phyloP scores from a whole-genome alignment of 2,329 filamentous ascomycete genomes.

The Xylaria sp. region DNA sequence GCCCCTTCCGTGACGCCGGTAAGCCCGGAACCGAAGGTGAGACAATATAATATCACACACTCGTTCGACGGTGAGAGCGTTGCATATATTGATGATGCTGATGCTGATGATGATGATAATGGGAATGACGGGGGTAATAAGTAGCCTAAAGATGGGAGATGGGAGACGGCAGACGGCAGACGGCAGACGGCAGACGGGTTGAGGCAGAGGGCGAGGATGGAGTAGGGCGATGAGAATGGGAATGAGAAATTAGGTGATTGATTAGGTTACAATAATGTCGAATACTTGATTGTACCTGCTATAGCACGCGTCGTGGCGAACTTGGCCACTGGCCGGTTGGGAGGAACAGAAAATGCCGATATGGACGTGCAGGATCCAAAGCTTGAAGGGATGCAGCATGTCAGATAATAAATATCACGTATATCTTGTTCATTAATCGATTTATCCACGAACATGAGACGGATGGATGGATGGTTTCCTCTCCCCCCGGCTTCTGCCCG shows the following conservation, averaged over 20 bases:
- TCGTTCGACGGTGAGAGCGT: neutral
- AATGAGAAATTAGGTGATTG: neutral
- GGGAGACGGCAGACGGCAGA: neutral
- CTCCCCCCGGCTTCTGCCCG: neutral
- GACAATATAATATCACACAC: constrained; percentile 6
- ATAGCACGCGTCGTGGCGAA: neutral
- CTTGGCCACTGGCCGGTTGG: neutral
- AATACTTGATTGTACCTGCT: neutral
- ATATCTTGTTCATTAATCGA: neutral
- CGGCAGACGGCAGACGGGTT: neutral
- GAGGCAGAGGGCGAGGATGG: neutral
- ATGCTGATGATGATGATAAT: neutral
- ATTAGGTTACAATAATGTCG: neutral
- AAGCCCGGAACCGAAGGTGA: constrained; percentile 20
- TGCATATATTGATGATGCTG: neutral
- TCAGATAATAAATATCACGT: neutral
- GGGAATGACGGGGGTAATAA: neutral
- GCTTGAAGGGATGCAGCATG: neutral
- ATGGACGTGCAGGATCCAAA: neutral
- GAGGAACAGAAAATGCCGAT: neutral
- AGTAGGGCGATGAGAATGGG: neutral
- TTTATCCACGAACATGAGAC: neutral
- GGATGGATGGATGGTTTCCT: neutral
- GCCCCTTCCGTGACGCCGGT: constrained; percentile 12
- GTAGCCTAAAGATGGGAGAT: neutral